A percentile compares a stretch with the other conserved stretches of the same genome.
Conservation (phyloP, 352 stramenopile species). For the Pythium phragmitis region DNA sequence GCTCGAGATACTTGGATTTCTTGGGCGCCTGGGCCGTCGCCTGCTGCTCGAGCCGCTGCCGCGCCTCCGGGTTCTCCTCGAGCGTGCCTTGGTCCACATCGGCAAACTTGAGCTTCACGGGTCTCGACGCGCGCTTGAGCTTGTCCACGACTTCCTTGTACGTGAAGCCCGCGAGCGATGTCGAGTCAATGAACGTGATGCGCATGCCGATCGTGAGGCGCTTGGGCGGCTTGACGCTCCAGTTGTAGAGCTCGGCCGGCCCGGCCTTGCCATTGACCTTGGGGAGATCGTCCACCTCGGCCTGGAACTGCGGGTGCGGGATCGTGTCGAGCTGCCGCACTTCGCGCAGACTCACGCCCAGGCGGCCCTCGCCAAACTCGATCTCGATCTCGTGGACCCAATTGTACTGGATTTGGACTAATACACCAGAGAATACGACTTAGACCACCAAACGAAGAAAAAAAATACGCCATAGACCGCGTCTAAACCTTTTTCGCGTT, state of each 20-base stretch:
- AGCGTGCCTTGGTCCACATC: slow-evolving; percentile 78
- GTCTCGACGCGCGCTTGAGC: slow-evolving; percentile 67
- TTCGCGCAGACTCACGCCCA: slow-evolving; percentile 81
- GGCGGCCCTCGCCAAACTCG: slow-evolving; percentile 74
- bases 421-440: background rate
- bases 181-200: slow-evolving; percentile 74
- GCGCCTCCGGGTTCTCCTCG: slow-evolving; percentile 60
- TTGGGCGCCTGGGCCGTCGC: slow-evolving; percentile 23
- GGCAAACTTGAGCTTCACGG: slow-evolving; percentile 78
- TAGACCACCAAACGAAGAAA: background rate
- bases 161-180: slow-evolving; percentile 64
- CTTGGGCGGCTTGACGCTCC: slow-evolving; percentile 84
- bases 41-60: slow-evolving; percentile 21
- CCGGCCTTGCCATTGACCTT: slow-evolving; percentile 86
- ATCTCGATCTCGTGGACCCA: slow-evolving; percentile 86
- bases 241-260: slow-evolving; percentile 86
- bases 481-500: slow-evolving; percentile 27
- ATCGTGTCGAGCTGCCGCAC: slow-evolving; percentile 76
- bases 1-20: slow-evolving; percentile 66
- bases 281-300: slow-evolving; percentile 85
- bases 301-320: slow-evolving; percentile 83
- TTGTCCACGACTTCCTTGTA: slow-evolving; percentile 84
- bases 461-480: background rate
- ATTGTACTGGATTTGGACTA: slow-evolving; percentile 61
- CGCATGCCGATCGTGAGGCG: slow-evolving; percentile 84